A percentile compares a stretch with the other conserved stretches of the same genome.
These are phyloP conservation scores for Sordariomycetes sp. DNA, from an alignment of 2,329 filamentous ascomycete species.

Conservation along the genomic window DNA sequence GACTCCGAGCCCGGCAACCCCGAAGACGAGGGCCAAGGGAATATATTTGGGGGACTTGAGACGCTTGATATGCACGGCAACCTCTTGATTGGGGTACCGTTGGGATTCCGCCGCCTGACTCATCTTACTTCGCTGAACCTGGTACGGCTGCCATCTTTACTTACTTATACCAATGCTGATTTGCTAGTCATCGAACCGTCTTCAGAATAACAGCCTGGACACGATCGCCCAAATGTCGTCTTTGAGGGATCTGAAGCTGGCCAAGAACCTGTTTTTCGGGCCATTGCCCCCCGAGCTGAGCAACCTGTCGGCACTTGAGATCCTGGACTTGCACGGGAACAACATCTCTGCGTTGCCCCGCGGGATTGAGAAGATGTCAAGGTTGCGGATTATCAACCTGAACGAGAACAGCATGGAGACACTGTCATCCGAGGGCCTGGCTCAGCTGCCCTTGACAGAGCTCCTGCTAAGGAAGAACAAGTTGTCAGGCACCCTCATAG, in stretches of 20 bases:
- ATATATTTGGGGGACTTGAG: constrained; percentile 76
- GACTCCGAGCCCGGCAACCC: constrained; percentile 50
- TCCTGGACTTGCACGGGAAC: constrained; percentile 76
- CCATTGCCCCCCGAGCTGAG: constrained; percentile 55
- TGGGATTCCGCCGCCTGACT: constrained; percentile 65
- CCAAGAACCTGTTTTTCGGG: constrained; percentile 66
- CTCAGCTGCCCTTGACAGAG: constrained; percentile 61
- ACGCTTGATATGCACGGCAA: constrained; percentile 83
- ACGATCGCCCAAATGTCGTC: constrained; percentile 63
- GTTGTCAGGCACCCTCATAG: constrained; percentile 63
- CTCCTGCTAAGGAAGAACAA: constrained; percentile 71
- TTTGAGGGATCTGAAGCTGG: constrained; percentile 72
- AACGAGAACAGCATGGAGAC: constrained; percentile 67
- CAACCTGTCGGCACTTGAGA: constrained; percentile 61
- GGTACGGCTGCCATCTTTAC: constrained; percentile 32
- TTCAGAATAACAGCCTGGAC: constrained; percentile 63
- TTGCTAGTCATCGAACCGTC: constrained; percentile 67
- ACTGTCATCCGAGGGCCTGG: constrained; percentile 62
- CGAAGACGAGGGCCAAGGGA: constrained; percentile 59
- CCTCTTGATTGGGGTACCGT: constrained; percentile 58
- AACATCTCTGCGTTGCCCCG: constrained; percentile 62
- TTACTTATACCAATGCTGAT: neutral
- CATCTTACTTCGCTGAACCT: constrained; percentile 76
- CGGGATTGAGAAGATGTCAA: constrained; percentile 55
- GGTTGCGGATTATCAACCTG: constrained; percentile 69